Conservation (phyloP, 2,329 filamentous ascomycete genomes). For the Penicillium sp. region DNA sequence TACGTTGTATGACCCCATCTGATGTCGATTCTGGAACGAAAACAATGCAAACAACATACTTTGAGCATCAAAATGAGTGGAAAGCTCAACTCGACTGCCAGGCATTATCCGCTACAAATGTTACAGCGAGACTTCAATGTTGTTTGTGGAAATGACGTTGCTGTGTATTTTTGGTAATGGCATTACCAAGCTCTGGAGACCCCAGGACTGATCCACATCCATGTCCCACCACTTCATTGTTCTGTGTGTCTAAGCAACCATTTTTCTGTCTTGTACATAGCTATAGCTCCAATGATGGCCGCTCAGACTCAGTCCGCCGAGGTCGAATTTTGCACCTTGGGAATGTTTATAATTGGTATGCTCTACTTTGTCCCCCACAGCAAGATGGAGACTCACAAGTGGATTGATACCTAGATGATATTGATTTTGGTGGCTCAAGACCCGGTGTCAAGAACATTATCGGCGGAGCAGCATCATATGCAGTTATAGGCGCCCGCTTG, state of each 20-base stretch:
- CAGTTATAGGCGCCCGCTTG: slow-evolving; percentile 82
- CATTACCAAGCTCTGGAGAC: slow-evolving; percentile 8
- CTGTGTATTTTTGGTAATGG: slow-evolving; percentile 19
- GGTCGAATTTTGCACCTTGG: slow-evolving; percentile 60
- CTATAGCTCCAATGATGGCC: slow-evolving; percentile 19
- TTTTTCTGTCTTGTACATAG: not conserved
- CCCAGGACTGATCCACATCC: slow-evolving; percentile 10
- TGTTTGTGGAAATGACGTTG: slow-evolving; percentile 8
- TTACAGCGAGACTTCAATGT: slow-evolving; percentile 1
- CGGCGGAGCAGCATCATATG: slow-evolving; percentile 86
- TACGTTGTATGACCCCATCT: too few species aligned
- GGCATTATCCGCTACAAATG: slow-evolving; percentile 16
- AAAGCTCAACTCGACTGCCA: not conserved
- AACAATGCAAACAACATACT: too few species aligned
- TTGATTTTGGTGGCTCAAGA: slow-evolving; percentile 73
- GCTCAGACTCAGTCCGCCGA: slow-evolving; percentile 2
- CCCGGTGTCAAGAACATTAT: slow-evolving; percentile 71
- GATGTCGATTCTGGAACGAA: too few species aligned
- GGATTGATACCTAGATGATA: slow-evolving; percentile 66
- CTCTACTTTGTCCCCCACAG: slow-evolving; percentile 4
- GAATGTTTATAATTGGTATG: slow-evolving; percentile 64
- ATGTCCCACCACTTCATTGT: not conserved
- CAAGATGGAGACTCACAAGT: slow-evolving; percentile 11
- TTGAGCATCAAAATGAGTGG: too few species aligned
- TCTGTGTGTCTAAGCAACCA: not conserved